These are phyloP conservation scores for Casaregolazyma suthepensis DNA, from an alignment of 1,139 yeast genomes.

Conservation along the genomic window DNA sequence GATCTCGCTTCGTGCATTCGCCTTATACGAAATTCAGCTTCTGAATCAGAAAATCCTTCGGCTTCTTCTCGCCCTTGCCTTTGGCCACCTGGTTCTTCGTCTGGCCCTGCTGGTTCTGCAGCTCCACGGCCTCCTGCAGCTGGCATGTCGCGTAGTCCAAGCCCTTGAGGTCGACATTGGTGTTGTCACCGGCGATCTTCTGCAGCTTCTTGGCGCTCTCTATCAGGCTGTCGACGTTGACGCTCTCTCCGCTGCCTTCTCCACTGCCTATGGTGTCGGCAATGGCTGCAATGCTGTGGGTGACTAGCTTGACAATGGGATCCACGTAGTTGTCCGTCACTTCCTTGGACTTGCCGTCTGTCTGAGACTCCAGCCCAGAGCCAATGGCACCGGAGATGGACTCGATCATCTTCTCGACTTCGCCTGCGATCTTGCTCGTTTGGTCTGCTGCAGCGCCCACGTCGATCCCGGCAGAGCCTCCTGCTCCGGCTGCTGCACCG, in stretches of 20 bases:
- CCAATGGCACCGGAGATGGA: not conserved
- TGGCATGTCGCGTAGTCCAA: not conserved
- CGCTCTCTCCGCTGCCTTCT: constrained; percentile 11
- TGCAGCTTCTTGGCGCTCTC: constrained; percentile 1
- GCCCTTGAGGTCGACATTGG: not conserved
- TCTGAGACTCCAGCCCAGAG: not conserved
- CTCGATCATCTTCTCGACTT: not conserved
- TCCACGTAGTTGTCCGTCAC: constrained; percentile 13
- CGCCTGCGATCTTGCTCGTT: not conserved
- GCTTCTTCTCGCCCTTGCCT: not conserved
- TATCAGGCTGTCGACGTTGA: constrained; percentile 3
- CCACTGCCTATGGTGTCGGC: constrained; percentile 11
- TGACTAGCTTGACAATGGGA: constrained; percentile 16
- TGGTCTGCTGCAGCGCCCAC: not conserved
- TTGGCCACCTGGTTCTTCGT: not conserved
- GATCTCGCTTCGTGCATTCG: too few species aligned
- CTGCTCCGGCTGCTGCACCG: not conserved
- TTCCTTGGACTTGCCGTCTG: constrained; percentile 3
- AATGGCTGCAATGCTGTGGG: constrained; percentile 14
- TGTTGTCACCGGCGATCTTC: not conserved
- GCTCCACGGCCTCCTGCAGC: not conserved
- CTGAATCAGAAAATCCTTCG: not conserved
- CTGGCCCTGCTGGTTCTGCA: not conserved
- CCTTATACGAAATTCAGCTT: not conserved
- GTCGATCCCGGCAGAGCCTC: not conserved